A percentile compares a stretch with the other conserved stretches of the same genome.
These are phyloP conservation scores for Pseudoneurospora amorphoporcata DNA, from an alignment of 495 filamentous ascomycete genomes.

Conservation along the genomic window DNA sequence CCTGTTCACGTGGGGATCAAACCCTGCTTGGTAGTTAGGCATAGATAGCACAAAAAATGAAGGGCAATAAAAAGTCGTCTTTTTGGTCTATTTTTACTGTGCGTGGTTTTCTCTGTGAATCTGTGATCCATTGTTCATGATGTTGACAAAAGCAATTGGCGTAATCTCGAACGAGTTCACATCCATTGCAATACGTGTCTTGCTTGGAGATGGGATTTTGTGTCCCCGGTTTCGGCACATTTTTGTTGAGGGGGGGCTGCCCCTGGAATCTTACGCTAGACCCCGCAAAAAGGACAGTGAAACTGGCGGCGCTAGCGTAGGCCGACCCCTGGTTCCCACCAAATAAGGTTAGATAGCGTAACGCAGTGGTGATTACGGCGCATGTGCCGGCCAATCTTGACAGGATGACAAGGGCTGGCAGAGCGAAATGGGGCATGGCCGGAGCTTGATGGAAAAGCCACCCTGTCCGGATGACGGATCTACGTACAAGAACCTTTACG, in stretches of 20 bases:
- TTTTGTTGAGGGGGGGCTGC: not conserved
- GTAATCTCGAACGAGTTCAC: not conserved
- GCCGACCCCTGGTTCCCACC: not conserved
- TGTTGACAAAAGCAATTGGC: not conserved
- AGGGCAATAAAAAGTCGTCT: not conserved
- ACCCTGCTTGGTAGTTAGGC: not conserved
- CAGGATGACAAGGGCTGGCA: not conserved
- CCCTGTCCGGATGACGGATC: not conserved
- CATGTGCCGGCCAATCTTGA: not conserved
- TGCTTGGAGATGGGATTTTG: not conserved
- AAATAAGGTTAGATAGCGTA: not conserved
- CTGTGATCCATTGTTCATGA: not conserved
- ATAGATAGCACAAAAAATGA: not conserved
- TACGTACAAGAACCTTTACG: not conserved
- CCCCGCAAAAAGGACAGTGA: not conserved
- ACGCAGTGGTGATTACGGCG: not conserved
- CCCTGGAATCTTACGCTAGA: not conserved
- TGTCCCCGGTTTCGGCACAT: not conserved
- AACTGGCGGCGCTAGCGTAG: not conserved
- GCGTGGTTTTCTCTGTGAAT: not conserved
- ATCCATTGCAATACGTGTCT: not conserved
- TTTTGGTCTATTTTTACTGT: not conserved
- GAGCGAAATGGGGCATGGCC: not conserved
- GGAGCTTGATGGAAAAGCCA: not conserved
- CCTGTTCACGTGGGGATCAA: not conserved